Conservation (phyloP, 2,329 filamentous ascomycete species). For the Grosmannia clavigera region DNA sequence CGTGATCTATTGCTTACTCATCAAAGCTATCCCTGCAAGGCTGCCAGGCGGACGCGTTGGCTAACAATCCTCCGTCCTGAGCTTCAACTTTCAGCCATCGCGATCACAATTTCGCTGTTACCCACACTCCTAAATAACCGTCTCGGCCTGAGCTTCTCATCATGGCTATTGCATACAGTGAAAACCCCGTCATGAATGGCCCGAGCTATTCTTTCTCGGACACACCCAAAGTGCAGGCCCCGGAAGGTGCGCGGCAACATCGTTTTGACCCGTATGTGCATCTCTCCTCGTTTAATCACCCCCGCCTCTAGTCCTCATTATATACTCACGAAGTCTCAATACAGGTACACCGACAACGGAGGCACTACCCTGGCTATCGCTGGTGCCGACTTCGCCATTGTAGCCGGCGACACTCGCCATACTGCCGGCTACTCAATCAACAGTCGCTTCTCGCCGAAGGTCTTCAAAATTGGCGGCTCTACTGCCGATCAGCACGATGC, state of each 20-base stretch:
- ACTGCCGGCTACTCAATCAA: constrained; percentile 99
- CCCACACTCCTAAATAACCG: not conserved
- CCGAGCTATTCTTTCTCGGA: constrained; percentile 59
- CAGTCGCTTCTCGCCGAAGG: constrained; percentile 86
- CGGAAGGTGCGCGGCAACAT: constrained; percentile 53
- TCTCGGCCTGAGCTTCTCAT: constrained; percentile 13
- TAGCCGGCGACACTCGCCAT: constrained; percentile 93
- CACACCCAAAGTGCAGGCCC: constrained; percentile 38
- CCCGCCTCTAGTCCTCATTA: not conserved
- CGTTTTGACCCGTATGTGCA: constrained; percentile 77
- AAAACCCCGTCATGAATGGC: constrained; percentile 56
- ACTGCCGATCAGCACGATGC: constrained; percentile 75
- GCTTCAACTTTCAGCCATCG: constrained; percentile 9
- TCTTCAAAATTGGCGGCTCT: constrained; percentile 92
- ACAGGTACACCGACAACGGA: constrained; percentile 92
- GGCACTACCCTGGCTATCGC: constrained; percentile 92
- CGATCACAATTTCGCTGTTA: not conserved
- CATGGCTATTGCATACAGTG: constrained; percentile 57
- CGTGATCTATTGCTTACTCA: constrained; percentile 24
- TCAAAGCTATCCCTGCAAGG: constrained; percentile 33
- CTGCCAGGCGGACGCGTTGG: constrained; percentile 31
- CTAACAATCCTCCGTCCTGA: not conserved
- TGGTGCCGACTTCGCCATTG: constrained; percentile 86
- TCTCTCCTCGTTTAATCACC: not conserved
- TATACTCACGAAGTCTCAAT: too few relatives aligned